Conservation (phyloP, 2,329 filamentous ascomycete species). For the Alternaria sp. region DNA sequence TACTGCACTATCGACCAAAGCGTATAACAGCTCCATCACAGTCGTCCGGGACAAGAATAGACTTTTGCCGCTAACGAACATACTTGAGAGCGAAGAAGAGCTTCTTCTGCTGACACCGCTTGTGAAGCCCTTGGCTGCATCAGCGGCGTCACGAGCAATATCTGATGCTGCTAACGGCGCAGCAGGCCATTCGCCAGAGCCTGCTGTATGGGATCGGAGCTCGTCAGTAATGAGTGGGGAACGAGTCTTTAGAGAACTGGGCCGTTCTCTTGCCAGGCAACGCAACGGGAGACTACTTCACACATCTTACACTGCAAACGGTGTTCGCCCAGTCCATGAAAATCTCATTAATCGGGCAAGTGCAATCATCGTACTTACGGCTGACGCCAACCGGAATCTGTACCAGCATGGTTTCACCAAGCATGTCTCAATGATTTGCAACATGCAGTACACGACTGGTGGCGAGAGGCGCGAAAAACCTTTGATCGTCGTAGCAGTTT, state of each 20-base stretch:
- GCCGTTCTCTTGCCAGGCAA: conserved; percentile 84
- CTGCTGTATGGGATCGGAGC: conserved; percentile 63
- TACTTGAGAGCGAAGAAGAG: conserved; percentile 85
- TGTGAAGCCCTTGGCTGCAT: conserved; percentile 91
- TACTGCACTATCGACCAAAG: conserved; percentile 79
- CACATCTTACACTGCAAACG: conserved; percentile 94
- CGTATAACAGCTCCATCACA: conserved; percentile 92
- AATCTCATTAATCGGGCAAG: conserved; percentile 88
- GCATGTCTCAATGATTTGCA: conserved; percentile 94
- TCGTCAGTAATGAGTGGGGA: conserved; percentile 86
- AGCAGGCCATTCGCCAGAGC: conserved; percentile 64
- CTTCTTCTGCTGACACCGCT: conserved; percentile 87
- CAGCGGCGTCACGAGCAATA: conserved; percentile 77
- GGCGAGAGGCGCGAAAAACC: conserved; percentile 81
- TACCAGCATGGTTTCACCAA: conserved; percentile 97
- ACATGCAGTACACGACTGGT: conserved; percentile 74
- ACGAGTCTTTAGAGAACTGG: conserved; percentile 88
- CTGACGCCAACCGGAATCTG: conserved; percentile 90
- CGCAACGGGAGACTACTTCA: conserved; percentile 87
- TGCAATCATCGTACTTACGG: conserved; percentile 88
- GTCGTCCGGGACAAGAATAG: conserved; percentile 90
- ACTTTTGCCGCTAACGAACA: conserved; percentile 80
- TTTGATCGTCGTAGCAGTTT: conserved; percentile 88
- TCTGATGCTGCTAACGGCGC: conserved; percentile 63
- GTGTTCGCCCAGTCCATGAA: conserved; percentile 90